Evolutionary conservation across 2,329 filamentous ascomycete species (phyloP), one percentile per base, ranked within the genome.

Genomic region (Fusarium sp.): DNA sequence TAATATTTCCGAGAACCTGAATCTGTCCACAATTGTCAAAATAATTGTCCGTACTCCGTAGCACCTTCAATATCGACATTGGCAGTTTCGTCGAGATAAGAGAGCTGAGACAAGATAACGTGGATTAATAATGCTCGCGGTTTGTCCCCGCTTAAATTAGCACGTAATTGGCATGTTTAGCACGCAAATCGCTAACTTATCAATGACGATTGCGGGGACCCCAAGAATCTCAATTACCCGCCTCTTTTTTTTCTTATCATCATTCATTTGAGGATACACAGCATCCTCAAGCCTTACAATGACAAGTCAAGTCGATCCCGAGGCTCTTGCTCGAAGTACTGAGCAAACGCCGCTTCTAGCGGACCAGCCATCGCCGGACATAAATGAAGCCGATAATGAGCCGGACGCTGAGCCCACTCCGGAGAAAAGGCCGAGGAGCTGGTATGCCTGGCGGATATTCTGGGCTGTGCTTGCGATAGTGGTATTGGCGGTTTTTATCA

Each of bases 391-490:
- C 37, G 57, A 52, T 12, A 42, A 33, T 27, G 33, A 33, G 44
- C 45, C 64, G 35, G 33, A 37, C 19, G 27, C 41, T 14, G 58
- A 52, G 45, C 58, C 58, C 31, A 39, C 39, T 19, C 58, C 39
- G 9, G 66, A 52, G 37, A 58, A 35, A 23, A 52, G 45, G 16
- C 25, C 51, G 16, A 69, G 7, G 8, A 69, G 66, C 7, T 69
- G 64, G 64, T 69, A 69, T 25, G 58, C 65, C 5, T 69, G 66
- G 66, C 31, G 66, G 23, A 54, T 64, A 21, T 64, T 69, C 8
- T 69, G 66, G 66, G 29, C 33, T 4, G 14, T 69, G 8, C 51
- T 69, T 9, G 65, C 10, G 3, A 27, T 54, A 44, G 7, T 44
- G 2, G 5, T 69, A 2, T 1, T 69, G 4, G n/a, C 45, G 4